Percentiles rank a stretch among this genome's conserved stretches.
Evolutionary conservation across 352 stramenopile species (phyloP).

Genomic region (Phytophthora chlamydospora): DNA sequence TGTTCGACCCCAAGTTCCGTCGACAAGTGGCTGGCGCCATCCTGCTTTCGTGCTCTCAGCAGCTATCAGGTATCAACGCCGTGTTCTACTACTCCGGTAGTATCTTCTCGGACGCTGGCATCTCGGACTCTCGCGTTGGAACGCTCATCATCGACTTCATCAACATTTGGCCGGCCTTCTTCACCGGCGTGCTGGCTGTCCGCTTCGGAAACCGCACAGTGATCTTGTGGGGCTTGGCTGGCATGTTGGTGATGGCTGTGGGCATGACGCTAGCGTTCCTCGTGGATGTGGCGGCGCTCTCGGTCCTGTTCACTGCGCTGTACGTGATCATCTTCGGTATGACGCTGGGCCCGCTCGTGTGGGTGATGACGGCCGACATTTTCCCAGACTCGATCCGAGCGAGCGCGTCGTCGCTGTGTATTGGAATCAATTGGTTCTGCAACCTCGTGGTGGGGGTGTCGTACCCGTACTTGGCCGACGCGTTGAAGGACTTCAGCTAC

Average conservation of each 20-base stretch:
- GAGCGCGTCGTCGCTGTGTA: slow-evolving; percentile 27
- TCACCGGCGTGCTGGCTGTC: slow-evolving; percentile 39
- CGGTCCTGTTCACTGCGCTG: slow-evolving; percentile 47
- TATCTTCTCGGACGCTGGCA: slow-evolving; percentile 42
- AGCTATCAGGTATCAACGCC: slow-evolving; percentile 56
- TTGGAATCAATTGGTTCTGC: slow-evolving; percentile 54
- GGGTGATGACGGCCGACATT: slow-evolving; percentile 33
- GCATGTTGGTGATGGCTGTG: slow-evolving; percentile 52
- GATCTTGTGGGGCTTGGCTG: slow-evolving; percentile 46
- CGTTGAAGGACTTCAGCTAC: slow-evolving; percentile 44
- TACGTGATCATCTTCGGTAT: slow-evolving; percentile 44
- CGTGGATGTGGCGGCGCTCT: slow-evolving; percentile 52
- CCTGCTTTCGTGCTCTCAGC: slow-evolving; percentile 43
- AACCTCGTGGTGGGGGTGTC: slow-evolving; percentile 62
- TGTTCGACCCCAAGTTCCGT: slow-evolving; percentile 31
- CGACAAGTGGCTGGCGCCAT: slow-evolving; percentile 40
- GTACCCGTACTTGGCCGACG: slow-evolving; percentile 59
- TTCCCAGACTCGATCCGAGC: slow-evolving; percentile 30
- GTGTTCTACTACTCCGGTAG: slow-evolving; percentile 52
- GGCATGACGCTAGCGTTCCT: slow-evolving; percentile 58
- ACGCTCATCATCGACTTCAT: slow-evolving; percentile 32
- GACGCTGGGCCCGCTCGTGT: slow-evolving; percentile 27
- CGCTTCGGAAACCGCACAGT: slow-evolving; percentile 63
- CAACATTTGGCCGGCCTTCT: slow-evolving; percentile 32
- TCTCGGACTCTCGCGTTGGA: slow-evolving; percentile 34